Evolutionary conservation across 2,329 filamentous ascomycete genomes (phyloP).

Genomic region (Monilinia fructicola): DNA sequence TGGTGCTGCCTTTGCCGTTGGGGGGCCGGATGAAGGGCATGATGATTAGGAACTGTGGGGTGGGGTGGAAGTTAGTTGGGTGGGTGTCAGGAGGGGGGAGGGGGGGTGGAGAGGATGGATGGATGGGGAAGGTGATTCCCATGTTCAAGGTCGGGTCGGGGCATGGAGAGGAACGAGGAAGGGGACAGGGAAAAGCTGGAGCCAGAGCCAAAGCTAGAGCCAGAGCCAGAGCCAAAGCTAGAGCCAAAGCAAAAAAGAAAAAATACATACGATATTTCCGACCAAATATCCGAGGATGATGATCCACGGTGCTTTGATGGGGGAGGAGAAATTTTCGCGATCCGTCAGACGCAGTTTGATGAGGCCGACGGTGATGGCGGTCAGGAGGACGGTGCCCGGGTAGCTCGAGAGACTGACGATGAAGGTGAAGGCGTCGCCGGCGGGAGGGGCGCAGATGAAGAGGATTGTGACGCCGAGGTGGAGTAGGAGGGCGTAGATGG

Average conservation of each 20-base stretch:
- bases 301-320: background rate
- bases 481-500: background rate
- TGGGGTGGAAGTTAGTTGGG: background rate
- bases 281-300: background rate
- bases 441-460: background rate
- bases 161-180: too few relatives aligned
- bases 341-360: background rate
- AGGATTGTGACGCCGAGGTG: background rate
- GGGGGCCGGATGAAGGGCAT: background rate
- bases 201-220: too few relatives aligned
- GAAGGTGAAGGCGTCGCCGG: background rate
- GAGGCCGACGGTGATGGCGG: background rate
- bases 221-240: too few relatives aligned
- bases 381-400: background rate
- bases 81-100: too few relatives aligned
- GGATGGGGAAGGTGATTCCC: too few relatives aligned
- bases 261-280: background rate
- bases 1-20: background rate
- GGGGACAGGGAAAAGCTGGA: too few relatives aligned
- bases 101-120: too few relatives aligned
- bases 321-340: background rate
- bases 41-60: background rate
- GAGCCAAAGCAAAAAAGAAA: too few relatives aligned
- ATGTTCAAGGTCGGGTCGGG: too few relatives aligned
- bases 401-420: background rate